These are phyloP conservation scores for Lentinula lateritia DNA, from an alignment of 768 basidiomycete species.

Conservation along the genomic window DNA sequence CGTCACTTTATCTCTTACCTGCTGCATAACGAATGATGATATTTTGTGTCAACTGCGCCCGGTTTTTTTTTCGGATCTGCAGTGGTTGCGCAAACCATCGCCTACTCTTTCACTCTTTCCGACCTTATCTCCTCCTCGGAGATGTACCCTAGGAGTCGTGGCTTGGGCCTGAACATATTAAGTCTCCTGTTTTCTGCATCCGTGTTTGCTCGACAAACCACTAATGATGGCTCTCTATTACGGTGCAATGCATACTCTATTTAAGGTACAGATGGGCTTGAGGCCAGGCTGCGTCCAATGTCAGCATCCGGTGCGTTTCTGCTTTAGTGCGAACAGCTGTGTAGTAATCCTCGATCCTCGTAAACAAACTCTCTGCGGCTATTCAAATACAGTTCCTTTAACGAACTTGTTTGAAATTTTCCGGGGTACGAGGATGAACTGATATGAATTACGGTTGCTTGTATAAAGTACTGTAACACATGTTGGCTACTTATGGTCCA, in stretches of 20 bases:
- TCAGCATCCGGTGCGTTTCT: background rate
- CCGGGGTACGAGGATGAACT: background rate
- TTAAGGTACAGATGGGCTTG: background rate
- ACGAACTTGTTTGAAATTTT: background rate
- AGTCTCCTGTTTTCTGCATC: conserved; percentile 5
- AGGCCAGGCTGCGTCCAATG: background rate
- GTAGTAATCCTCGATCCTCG: background rate
- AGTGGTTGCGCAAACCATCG: background rate
- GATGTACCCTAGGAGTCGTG: background rate
- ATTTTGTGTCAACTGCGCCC: background rate
- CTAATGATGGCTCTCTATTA: conserved; percentile 1
- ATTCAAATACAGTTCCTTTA: background rate
- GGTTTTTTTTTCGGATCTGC: background rate
- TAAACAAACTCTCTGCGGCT: background rate
- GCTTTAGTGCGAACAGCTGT: background rate
- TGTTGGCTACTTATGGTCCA: too few relatives aligned
- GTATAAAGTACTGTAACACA: background rate
- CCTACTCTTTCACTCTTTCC: background rate
- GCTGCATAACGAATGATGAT: background rate
- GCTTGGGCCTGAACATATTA: background rate
- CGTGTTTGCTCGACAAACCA: background rate
- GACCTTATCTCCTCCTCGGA: conserved; percentile 2
- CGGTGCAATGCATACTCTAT: background rate
- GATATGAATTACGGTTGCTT: background rate
- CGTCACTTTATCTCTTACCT: conserved; percentile 12